Conservation (phyloP, 2,329 filamentous ascomycete species). For the Monilinia aucupariae region DNA sequence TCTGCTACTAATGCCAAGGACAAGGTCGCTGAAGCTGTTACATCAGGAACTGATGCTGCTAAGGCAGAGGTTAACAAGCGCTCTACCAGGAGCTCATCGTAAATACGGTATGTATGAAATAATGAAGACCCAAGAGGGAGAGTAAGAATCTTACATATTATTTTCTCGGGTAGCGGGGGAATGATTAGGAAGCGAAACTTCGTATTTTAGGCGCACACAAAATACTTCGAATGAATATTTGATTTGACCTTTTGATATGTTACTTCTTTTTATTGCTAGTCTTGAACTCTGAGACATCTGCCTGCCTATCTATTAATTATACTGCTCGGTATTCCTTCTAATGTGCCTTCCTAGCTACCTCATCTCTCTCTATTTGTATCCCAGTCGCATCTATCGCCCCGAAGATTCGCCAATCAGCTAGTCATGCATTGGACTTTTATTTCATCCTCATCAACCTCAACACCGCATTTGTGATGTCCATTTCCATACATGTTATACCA, state of each 20-base stretch:
- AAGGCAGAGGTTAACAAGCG: conserved; percentile 48
- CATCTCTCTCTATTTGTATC: not conserved
- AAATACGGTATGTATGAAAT: conserved; percentile 43
- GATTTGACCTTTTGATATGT: not conserved
- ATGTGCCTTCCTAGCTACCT: not conserved
- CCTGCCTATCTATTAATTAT: not conserved
- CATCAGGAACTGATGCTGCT: conserved; percentile 63
- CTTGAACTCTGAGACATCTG: not conserved
- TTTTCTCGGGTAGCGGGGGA: not conserved
- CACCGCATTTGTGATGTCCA: conserved; percentile 62
- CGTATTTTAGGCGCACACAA: conserved; percentile 20
- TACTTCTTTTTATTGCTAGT: not conserved
- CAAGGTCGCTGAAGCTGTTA: conserved; percentile 57
- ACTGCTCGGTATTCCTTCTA: not conserved
- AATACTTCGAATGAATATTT: conserved; percentile 13
- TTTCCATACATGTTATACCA: conserved; percentile 72
- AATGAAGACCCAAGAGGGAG: not conserved
- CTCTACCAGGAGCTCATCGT: conserved; percentile 32
- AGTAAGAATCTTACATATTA: not conserved
- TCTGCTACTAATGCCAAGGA: conserved; percentile 73
- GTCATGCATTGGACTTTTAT: not conserved
- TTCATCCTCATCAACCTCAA: conserved; percentile 53
- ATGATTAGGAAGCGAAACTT: not conserved
- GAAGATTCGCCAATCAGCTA: not conserved
- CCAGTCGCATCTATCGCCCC: not conserved